Conservation (phyloP, 2,329 filamentous ascomycete genomes). For the Alternaria brassicicola region DNA sequence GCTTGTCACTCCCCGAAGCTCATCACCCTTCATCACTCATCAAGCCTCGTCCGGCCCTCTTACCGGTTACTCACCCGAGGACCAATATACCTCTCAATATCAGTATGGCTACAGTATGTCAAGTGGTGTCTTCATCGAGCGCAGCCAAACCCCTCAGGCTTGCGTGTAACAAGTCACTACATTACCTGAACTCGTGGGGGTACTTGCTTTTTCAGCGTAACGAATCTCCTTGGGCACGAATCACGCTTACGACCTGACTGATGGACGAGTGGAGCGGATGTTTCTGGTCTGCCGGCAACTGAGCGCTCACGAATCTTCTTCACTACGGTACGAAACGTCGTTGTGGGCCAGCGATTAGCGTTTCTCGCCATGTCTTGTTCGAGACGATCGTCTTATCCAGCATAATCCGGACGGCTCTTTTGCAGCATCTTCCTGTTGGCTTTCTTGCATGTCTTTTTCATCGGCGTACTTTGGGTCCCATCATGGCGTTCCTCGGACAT, state of each 20-base stretch:
- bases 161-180: slow-evolving; percentile 36
- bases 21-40: slow-evolving; percentile 47
- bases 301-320: slow-evolving; percentile 46
- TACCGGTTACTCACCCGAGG: slow-evolving; percentile 48
- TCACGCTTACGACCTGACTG: slow-evolving; percentile 42
- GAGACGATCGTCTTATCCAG: slow-evolving; percentile 28
- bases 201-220: slow-evolving; percentile 24
- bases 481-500: slow-evolving; percentile 30
- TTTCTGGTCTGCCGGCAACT: slow-evolving; percentile 23
- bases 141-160: slow-evolving; percentile 53
- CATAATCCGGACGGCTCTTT: slow-evolving; percentile 37
- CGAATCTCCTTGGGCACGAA: slow-evolving; percentile 48
- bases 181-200: slow-evolving; percentile 13
- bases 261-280: slow-evolving; percentile 47
- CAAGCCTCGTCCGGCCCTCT: slow-evolving; percentile 53
- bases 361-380: slow-evolving; percentile 23
- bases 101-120: slow-evolving; percentile 51
- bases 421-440: slow-evolving; percentile 44
- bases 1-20: slow-evolving; percentile 30
- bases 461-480: slow-evolving; percentile 31
- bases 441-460: slow-evolving; percentile 41
- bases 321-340: slow-evolving; percentile 38
- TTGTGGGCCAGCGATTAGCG: slow-evolving; percentile 30
- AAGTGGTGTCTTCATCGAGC: slow-evolving; percentile 53
- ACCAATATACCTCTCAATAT: slow-evolving; percentile 51